Evolutionary conservation across 371 early-diverging fungal species (phyloP).

Genomic region (Mucor irregularis): DNA sequence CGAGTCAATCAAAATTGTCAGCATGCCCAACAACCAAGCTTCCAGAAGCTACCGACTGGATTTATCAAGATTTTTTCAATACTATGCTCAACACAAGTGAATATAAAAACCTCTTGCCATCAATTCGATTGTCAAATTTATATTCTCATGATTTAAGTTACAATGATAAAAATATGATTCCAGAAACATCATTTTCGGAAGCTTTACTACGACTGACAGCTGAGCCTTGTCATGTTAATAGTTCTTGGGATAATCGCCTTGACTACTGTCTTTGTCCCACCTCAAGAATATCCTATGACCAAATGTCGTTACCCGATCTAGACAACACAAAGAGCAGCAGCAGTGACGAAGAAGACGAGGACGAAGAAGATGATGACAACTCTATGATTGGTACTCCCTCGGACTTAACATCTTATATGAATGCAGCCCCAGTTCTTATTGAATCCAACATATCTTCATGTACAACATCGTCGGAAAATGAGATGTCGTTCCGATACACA

Average conservation of each 20-base stretch:
- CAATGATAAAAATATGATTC: not conserved
- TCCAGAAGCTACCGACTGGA: constrained; percentile 20
- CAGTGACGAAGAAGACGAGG: constrained; percentile 5
- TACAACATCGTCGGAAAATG: not conserved
- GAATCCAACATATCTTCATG: constrained; percentile 7
- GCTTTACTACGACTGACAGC: not conserved
- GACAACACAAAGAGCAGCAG: not conserved
- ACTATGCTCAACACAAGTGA: not conserved
- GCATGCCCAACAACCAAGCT: constrained; percentile 19
- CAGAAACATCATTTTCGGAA: not conserved
- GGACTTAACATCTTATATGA: not conserved
- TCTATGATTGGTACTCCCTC: not conserved
- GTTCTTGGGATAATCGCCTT: not conserved
- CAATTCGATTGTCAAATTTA: not conserved
- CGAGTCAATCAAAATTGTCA: constrained; percentile 14
- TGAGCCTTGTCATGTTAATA: not conserved
- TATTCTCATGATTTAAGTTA: constrained; percentile 6
- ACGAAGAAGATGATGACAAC: not conserved
- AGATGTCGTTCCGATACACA: not conserved
- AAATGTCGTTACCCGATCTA: constrained; percentile 9
- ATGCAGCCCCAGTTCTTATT: constrained; percentile 2
- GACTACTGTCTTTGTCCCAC: not conserved
- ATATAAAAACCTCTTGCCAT: not conserved
- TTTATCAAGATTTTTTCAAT: constrained; percentile 15
- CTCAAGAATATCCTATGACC: not conserved